Conservation (phyloP, 306 rosid genomes). For the Quercus ilex region DNA sequence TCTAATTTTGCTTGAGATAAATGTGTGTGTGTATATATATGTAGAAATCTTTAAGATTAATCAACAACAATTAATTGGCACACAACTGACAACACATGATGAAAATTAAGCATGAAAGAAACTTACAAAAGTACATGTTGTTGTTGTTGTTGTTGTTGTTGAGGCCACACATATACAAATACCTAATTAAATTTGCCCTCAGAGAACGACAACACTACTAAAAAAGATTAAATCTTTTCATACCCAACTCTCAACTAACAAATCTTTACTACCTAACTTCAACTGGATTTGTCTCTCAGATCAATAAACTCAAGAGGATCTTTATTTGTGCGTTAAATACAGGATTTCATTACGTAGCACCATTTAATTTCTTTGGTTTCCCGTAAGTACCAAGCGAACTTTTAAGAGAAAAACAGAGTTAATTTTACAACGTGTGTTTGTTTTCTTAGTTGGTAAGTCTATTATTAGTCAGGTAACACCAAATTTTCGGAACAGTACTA, state of each 20-base stretch:
- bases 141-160: not conserved
- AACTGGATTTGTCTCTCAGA: not conserved
- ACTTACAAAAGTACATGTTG: not conserved
- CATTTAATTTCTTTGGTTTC: too few relatives aligned
- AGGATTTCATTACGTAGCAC: too few relatives aligned
- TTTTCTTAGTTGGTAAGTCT: too few relatives aligned
- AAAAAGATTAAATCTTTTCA: not conserved
- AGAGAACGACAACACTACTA: not conserved
- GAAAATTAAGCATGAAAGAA: not conserved
- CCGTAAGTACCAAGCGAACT: too few relatives aligned
- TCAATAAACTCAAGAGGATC: too few relatives aligned
- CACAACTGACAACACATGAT: not conserved
- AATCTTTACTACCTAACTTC: constrained; percentile 6
- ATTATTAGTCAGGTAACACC: too few relatives aligned
- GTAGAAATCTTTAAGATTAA: too few relatives aligned
- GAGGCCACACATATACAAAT: not conserved
- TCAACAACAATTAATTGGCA: not conserved
- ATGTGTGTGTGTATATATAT: not conserved
- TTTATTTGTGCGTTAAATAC: too few relatives aligned
- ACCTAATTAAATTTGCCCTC: not conserved
- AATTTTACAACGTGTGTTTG: too few relatives aligned
- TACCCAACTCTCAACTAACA: constrained; percentile 15
- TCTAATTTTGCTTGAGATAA: not conserved
- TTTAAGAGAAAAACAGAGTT: too few relatives aligned
- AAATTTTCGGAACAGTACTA: too few relatives aligned